Evolutionary conservation across 768 basidiomycete genomes (phyloP).

Genomic region (Cystobasidium onofrii): DNA sequence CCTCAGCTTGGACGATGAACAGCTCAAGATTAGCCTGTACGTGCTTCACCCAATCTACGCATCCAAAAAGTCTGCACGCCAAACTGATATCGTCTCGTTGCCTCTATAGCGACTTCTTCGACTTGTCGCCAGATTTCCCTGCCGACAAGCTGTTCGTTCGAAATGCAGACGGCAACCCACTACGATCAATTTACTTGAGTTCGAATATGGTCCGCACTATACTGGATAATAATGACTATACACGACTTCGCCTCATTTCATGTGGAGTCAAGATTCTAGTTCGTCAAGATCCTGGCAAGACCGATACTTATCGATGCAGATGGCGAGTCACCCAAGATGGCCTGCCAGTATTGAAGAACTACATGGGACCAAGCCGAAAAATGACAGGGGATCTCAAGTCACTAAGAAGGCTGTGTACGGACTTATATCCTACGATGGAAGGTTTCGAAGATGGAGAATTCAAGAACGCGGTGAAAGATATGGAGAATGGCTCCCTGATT

Average conservation of each 20-base stretch:
- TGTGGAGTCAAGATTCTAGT: constrained; percentile 91
- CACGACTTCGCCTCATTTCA: constrained; percentile 72
- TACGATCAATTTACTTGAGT: constrained; percentile 64
- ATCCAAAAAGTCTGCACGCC: too few relatives aligned
- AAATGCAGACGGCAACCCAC: constrained; percentile 64
- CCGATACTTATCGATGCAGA: constrained; percentile 46
- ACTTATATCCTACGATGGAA: constrained; percentile 70
- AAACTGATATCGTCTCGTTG: neutral
- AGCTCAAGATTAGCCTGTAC: constrained; percentile 65
- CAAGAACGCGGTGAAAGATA: constrained; percentile 51
- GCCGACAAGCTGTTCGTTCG: constrained; percentile 70
- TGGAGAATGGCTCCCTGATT: constrained; percentile 65
- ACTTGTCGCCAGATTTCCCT: constrained; percentile 65
- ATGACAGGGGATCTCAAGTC: constrained; percentile 55
- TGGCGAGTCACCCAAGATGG: constrained; percentile 69
- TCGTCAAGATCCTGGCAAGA: constrained; percentile 65
- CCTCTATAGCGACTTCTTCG: constrained; percentile 60
- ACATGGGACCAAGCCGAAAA: constrained; percentile 59
- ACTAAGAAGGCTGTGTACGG: constrained; percentile 60
- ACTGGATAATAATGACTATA: constrained; percentile 70
- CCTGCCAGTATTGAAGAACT: constrained; percentile 72
- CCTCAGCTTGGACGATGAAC: constrained; percentile 61
- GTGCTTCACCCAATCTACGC: too few relatives aligned
- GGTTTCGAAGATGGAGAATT: constrained; percentile 58
- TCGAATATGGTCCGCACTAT: constrained; percentile 77